Base-by-base conservation (phyloP, 192 early-diverging fungal species). In the Coemansia sp. region DNA sequence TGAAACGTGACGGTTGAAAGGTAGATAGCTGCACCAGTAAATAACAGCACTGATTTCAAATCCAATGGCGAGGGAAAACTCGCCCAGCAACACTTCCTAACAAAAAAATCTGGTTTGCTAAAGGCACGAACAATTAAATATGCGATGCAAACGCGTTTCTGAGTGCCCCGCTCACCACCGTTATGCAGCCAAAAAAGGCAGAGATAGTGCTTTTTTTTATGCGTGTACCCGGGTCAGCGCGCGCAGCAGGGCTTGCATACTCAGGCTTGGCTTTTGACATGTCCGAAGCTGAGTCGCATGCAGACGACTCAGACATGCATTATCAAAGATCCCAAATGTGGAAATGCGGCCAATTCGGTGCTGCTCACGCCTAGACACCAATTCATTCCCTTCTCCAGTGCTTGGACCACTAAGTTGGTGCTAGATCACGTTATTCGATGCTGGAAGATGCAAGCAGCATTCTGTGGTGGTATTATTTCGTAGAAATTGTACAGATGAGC, bases 171-270 rank as follows among this genome's bases (percentile, higher is more conserved):
- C 57, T 34, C 57, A 60, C 53, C 27, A 7, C 15, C 16, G 57
- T 18, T 34, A 60, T 60, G 57, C 57, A 36, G 57, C 31, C 57
- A 34, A 60, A 60, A 60, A 53, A 9, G 53, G 53, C 53, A 34
- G 33, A 34, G 57, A 60, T 60, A 60, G 57, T 60, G 57, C 57
- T 60, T 34, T 60, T 53, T 53, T 16, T 57, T 31, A 27, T 33
- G 57, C 29, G 57, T 18, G 57, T 33, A 60, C 57, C 57, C 57
- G 57, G 57, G 57, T 60, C 53, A 57, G 53, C 53, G 29, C 57
- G 29, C 57, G 57, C 57, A 60, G 57, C 57, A 60, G 57, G 57
- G 57, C 57, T 33, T 60, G 57, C 57, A 60, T 60, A 33, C 33
- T 8, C 57, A 60, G 57, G 16, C 57, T 60, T 60, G 57, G 57